These are phyloP conservation scores for Talaromyces rugulosus DNA, from an alignment of 2,329 filamentous ascomycete genomes.

Conservation along the genomic window DNA sequence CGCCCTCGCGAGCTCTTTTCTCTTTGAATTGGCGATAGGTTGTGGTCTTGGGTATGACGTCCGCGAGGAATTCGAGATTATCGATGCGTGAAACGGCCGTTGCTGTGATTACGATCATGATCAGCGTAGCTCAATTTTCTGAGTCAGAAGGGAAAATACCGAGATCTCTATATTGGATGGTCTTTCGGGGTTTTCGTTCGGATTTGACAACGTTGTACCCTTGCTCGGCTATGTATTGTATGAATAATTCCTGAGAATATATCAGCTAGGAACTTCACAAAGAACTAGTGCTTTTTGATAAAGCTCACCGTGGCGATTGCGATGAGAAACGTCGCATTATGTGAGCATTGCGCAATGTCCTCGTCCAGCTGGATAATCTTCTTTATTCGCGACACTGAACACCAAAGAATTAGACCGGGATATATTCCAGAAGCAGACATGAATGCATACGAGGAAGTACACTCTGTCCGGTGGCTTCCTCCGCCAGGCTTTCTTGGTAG, in stretches of 20 bases:
- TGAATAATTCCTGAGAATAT: constrained; percentile 74
- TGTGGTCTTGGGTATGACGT: constrained; percentile 82
- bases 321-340: constrained; percentile 90
- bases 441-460: constrained; percentile 10
- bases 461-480: constrained; percentile 10
- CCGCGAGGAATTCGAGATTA: constrained; percentile 89
- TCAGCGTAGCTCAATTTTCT: neutral
- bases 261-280: constrained; percentile 11
- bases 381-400: constrained; percentile 83
- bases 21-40: constrained; percentile 77
- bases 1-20: constrained; percentile 41
- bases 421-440: neutral
- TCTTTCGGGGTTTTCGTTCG: constrained; percentile 85
- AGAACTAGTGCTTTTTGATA: neutral
- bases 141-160: constrained; percentile 44
- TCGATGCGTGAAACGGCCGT: constrained; percentile 82
- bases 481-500: neutral
- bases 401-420: neutral
- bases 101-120: constrained; percentile 47
- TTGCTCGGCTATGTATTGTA: constrained; percentile 83
- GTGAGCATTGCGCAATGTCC: constrained; percentile 80
- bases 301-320: constrained; percentile 73
- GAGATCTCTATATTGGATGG: constrained; percentile 93
- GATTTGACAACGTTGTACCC: constrained; percentile 83
- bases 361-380: constrained; percentile 89